Base-by-base conservation (phyloP, 2,329 filamentous ascomycete genomes). In the Thermothelomyces thermophilus region DNA sequence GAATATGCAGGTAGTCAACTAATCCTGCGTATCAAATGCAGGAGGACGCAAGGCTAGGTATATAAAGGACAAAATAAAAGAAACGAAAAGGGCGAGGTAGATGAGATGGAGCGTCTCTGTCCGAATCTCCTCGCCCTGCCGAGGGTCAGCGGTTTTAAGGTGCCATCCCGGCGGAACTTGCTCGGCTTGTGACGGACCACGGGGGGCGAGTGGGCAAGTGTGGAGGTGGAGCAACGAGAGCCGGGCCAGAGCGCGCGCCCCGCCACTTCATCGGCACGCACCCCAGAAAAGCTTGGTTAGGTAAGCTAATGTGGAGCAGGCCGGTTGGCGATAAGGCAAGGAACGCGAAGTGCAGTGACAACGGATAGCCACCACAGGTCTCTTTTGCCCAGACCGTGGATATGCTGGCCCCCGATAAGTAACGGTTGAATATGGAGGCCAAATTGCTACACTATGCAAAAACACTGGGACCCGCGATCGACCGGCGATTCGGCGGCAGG, bases 101-200 rank as follows among this genome's bases (percentile, higher is more conserved):
- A n/a, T n/a, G n/a, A n/a, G n/a, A n/a, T n/a, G n/a, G n/a, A n/a
- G n/a, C n/a, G n/a, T n/a, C n/a, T n/a, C n/a, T n/a, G n/a, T n/a
- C n/a, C n/a, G n/a, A n/a, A n/a, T n/a, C n/a, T n/a, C n/a, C n/a
- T 39, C 20, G 47, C 34, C 46, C 45, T 39, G 30, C 44, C 47
- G 45, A 52, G 46, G 55, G 47, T 45, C 47, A 47, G 37, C 44
- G 11, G 47, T 41, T 48, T 48, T 49, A 56, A 53, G 43, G n/a
- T n/a, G n/a, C 13, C 33, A n/a, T 14, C 6, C 8, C 16, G 33
- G 41, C 48, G 31, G 45, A 17, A 50, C 48, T 46, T 5, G 35
- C 42, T 61, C 59, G 59, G 59, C 59, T 61, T 61, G 56, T 59
- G 55, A 61, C 59, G 59, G 58, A 44, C 39, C n/a, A 44, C 16